A percentile compares a stretch with the other conserved stretches of the same genome.
These are phyloP conservation scores for Phyllostachys edulis DNA, from an alignment of 176 grass and related monocot genomes.

Conservation along the genomic window DNA sequence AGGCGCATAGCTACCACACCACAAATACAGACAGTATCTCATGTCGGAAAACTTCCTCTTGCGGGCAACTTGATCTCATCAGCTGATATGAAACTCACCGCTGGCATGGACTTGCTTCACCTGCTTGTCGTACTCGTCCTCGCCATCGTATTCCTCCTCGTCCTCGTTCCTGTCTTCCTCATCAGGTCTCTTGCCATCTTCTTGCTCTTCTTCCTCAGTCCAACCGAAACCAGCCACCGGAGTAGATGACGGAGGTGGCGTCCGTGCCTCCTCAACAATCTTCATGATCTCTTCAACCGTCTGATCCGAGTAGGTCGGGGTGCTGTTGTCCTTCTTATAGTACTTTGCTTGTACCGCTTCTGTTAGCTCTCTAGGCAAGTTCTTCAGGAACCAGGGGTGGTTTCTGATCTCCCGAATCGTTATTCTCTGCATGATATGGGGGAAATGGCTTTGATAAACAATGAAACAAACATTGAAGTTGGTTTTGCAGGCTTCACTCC, in stretches of 20 bases:
- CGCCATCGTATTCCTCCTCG: conserved; percentile 48
- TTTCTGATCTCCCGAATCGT: conserved; percentile 96
- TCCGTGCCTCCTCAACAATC: conserved; percentile 69
- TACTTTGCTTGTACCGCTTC: conserved; percentile 77
- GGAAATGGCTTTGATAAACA: neutral
- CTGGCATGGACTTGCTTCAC: conserved; percentile 92
- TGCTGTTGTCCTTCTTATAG: conserved; percentile 78
- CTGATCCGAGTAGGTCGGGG: conserved; percentile 71
- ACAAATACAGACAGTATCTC: conserved; percentile 27
- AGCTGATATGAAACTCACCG: conserved; percentile 58
- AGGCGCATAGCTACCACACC: conserved; percentile 34
- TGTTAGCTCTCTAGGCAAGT: conserved; percentile 86
- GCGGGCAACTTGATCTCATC: conserved; percentile 17
- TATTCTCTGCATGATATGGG: conserved; percentile 65
- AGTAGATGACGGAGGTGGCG: conserved; percentile 46
- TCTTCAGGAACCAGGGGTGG: conserved; percentile 97
- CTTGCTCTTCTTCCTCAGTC: conserved; percentile 68
- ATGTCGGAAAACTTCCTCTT: conserved; percentile 2
- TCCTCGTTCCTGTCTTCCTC: conserved; percentile 37
- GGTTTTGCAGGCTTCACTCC: neutral
- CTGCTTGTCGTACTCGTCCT: conserved; percentile 92
- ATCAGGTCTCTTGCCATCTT: conserved; percentile 52
- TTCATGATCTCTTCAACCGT: conserved; percentile 86
- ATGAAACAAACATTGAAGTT: neutral
- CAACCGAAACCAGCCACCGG: conserved; percentile 75